Percentiles rank a stretch among this genome's conserved stretches.
These are phyloP conservation scores for Conoideocrella luteorostrata DNA, from an alignment of 2,329 filamentous ascomycete genomes.

Conservation along the genomic window DNA sequence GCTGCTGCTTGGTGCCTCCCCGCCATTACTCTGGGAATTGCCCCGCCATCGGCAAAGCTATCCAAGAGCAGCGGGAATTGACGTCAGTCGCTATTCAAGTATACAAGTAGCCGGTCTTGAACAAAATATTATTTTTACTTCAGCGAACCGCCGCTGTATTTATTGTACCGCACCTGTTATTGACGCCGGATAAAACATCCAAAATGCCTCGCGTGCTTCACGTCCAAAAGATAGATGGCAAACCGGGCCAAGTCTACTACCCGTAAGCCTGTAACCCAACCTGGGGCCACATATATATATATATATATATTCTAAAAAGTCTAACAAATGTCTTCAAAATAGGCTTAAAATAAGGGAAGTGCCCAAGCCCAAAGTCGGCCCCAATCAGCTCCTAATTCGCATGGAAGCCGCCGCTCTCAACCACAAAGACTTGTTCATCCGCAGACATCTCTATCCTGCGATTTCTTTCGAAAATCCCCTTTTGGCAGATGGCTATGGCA, in stretches of 20 bases:
- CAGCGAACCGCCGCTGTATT: too few relatives aligned
- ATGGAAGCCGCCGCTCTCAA: slow-evolving; percentile 80
- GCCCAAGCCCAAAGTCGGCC: slow-evolving; percentile 56
- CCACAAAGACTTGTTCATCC: slow-evolving; percentile 91
- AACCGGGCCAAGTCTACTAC: slow-evolving; percentile 84
- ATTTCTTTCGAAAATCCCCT: slow-evolving; percentile 74
- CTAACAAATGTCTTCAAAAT: slow-evolving; percentile 12
- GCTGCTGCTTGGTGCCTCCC: too few relatives aligned
- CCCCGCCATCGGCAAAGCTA: too few relatives aligned
- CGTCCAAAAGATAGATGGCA: slow-evolving; percentile 64
- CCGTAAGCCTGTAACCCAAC: slow-evolving; percentile 41
- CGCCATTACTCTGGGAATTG: too few relatives aligned
- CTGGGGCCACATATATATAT: not conserved
- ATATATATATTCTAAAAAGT: not conserved
- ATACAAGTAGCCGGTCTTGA: too few relatives aligned
- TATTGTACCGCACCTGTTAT: too few relatives aligned
- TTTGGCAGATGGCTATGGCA: slow-evolving; percentile 75
- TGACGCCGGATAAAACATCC: not conserved
- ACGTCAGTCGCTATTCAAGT: too few relatives aligned
- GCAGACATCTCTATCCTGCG: slow-evolving; percentile 83
- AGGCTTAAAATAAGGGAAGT: slow-evolving; percentile 56
- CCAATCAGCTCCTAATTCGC: slow-evolving; percentile 65
- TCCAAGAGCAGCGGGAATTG: too few relatives aligned
- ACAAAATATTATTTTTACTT: too few relatives aligned
- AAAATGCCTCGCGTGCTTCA: slow-evolving; percentile 52